A percentile compares a stretch with the other conserved stretches of the same genome.
These are phyloP conservation scores for Trifolium repens DNA, from an alignment of 306 rosid genomes.

Conservation along the genomic window DNA sequence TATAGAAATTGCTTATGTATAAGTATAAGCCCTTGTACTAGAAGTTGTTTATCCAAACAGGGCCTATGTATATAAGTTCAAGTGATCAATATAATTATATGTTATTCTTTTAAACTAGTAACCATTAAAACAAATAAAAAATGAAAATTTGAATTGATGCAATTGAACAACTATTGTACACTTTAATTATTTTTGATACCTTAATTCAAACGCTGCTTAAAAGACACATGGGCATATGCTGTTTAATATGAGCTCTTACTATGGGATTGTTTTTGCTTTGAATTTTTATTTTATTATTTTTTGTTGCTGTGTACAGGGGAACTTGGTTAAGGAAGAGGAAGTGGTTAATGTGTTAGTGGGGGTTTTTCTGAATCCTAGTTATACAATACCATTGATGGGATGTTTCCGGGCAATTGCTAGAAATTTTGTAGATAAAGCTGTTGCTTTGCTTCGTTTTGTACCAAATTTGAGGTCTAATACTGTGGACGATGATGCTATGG, in stretches of 20 bases:
- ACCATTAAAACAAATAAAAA: not conserved
- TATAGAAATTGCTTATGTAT: not conserved
- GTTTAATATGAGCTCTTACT: not conserved
- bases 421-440: slow-evolving; percentile 60
- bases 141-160: not conserved
- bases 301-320: slow-evolving; percentile 50
- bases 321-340: slow-evolving; percentile 62
- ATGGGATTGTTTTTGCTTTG: not conserved
- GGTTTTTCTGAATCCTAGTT: slow-evolving; percentile 69
- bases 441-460: slow-evolving; percentile 62
- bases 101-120: not conserved
- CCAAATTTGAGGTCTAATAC: slow-evolving; percentile 64
- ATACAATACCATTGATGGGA: slow-evolving; percentile 71
- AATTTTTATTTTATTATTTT: not conserved
- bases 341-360: slow-evolving; percentile 60
- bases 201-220: not conserved
- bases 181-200: not conserved
- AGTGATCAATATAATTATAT: not conserved
- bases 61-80: not conserved
- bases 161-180: not conserved
- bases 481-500: slow-evolving; percentile 23
- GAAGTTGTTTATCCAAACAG: too few relatives aligned
- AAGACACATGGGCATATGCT: not conserved
- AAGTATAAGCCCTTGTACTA: not conserved
- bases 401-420: slow-evolving; percentile 70